Evolutionary conservation across 345 rosid species (phyloP), one percentile per base, ranked within the genome.

Genomic region (Abelmoschus esculentus): DNA sequence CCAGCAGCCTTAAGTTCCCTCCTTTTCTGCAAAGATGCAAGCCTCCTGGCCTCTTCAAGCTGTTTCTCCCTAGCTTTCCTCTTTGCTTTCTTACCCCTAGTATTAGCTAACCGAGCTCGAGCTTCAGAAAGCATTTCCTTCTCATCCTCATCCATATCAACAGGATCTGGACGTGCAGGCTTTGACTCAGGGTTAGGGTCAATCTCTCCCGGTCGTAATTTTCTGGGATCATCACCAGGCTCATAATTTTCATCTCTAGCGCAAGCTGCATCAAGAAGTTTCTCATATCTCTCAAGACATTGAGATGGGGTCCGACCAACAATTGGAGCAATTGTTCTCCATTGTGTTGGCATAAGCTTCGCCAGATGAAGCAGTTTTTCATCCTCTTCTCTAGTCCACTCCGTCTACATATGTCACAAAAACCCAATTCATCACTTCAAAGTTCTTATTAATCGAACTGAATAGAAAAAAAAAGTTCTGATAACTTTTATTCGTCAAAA

Each of bases 61-160:
- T 92, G 99, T 61, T 91, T 95, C 82, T 95, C 99, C 86, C 98
- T 83, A 10, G 98, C 98, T 80, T 91, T 95, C 73, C 99, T 79
- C 74, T 91, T 95, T 2, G 99, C 99, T 84, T 95, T 95, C 80
- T 95, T 91, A 6, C 97, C 99, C 76, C 96, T 82, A 54, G 98
- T 95, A 75, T 95, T 95, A 12, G 97, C 98, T 69, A 95, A 78
- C n/a, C 98, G 82, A 72, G 99, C 99, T 66, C 98, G 86, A 6
- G 98, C 98, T 82, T 95, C 98, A 42, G 98, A 95, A 75, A 95
- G 95, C 98, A 91, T 95, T 77, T 95, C 98, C 83, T 95, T 95
- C 84, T 95, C 99, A 61, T 92, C 99, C 83, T 95, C 99, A 74
- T 95, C 99, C 98, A 95, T 95, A 66, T 95, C 99, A 67, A 95